phyloP scores from a whole-genome alignment of 345 rosid species.

The Garcia nutans region DNA sequence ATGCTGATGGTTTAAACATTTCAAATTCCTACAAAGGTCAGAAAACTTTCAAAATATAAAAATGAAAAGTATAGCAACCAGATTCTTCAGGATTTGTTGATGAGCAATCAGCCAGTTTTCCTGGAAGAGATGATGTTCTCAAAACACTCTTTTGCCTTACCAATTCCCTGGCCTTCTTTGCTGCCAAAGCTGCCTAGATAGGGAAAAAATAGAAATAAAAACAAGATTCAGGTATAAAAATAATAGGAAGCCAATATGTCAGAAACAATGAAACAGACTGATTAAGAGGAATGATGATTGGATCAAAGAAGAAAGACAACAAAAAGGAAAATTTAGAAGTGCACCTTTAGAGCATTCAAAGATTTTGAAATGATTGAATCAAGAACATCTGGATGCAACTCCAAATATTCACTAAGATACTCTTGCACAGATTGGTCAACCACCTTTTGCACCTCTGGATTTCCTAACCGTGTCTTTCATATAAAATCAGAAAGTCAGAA shows the following conservation, averaged over 20 bases:
- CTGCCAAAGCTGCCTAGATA: constrained; percentile 95
- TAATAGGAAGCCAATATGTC: not conserved
- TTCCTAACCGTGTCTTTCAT: constrained; percentile 93
- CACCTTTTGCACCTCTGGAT: constrained; percentile 93
- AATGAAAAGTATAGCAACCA: constrained; percentile 42
- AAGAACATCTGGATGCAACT: constrained; percentile 94
- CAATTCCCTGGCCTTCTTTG: constrained; percentile 95
- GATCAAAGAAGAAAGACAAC: not conserved
- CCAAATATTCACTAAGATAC: constrained; percentile 88
- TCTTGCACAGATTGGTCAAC: constrained; percentile 97
- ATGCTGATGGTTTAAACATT: not conserved
- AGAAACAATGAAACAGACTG: constrained; percentile 1
- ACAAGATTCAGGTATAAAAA: constrained; percentile 1
- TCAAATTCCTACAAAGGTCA: not conserved
- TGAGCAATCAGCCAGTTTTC: constrained; percentile 97
- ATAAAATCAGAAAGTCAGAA: constrained; percentile 14
- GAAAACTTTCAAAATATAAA: not conserved
- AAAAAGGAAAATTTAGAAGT: constrained; percentile 7
- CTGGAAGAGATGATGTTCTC: constrained; percentile 95
- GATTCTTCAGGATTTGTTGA: constrained; percentile 87
- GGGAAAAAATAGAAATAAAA: constrained; percentile 10
- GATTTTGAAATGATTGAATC: constrained; percentile 89
- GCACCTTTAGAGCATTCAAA: constrained; percentile 92
- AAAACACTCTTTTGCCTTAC: constrained; percentile 86
- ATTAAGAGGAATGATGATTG: not conserved